phyloP scores from a whole-genome alignment of 1,284 basidiomycete genomes.

The Ceratobasidium sp. region DNA sequence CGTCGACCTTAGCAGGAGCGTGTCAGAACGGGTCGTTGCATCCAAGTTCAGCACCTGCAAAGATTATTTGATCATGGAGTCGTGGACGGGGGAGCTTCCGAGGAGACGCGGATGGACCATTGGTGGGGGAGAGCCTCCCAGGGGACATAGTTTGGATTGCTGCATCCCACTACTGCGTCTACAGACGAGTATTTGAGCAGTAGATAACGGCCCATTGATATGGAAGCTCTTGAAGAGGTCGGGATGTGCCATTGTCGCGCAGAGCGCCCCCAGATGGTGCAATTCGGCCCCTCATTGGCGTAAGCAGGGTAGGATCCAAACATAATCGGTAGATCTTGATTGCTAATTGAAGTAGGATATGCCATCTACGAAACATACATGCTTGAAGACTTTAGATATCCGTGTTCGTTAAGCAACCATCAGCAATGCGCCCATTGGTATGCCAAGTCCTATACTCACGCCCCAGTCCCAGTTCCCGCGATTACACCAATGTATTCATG shows the following conservation, averaged over 20 bases:
- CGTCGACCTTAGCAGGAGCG: constrained; percentile 1
- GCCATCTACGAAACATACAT: background rate
- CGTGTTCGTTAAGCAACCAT: no score
- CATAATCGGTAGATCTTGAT: background rate
- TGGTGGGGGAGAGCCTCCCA: no score
- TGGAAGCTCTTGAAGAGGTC: background rate
- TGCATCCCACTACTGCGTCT: background rate
- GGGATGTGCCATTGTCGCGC: background rate
- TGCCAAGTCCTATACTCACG: no score
- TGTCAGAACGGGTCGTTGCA: no score
- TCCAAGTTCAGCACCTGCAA: no score
- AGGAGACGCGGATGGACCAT: no score
- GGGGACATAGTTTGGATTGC: no score
- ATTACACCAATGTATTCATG: constrained; percentile 9
- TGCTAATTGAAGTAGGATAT: background rate
- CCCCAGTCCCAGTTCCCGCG: no score
- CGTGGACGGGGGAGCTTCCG: no score
- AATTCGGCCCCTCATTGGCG: background rate
- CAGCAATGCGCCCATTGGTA: no score
- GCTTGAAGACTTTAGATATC: no score
- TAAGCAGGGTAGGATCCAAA: background rate
- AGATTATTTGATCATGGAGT: no score
- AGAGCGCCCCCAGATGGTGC: constrained; percentile 6
- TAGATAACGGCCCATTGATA: background rate
- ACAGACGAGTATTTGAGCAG: background rate